Conservation (phyloP, 306 rosid genomes). For the Cucumis sativus region DNA sequence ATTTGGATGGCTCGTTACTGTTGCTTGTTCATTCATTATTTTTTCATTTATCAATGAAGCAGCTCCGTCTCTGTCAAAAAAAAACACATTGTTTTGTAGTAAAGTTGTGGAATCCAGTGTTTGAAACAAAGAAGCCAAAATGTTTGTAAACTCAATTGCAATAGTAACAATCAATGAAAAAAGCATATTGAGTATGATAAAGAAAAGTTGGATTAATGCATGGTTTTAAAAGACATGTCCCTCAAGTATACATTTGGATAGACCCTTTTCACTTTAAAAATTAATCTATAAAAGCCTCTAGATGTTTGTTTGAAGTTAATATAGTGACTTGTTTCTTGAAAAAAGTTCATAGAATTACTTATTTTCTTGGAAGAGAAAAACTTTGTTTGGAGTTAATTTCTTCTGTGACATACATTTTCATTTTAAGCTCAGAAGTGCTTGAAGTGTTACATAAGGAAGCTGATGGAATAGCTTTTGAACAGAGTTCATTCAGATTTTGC, state of each 20-base stretch:
- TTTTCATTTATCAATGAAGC: not conserved
- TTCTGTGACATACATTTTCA: not conserved
- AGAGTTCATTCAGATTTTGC: not conserved
- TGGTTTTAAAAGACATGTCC: not conserved
- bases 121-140: not conserved
- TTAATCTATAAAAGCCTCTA: not conserved
- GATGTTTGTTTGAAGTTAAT: not conserved
- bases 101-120: not conserved
- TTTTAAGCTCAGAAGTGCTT: not conserved
- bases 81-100: not conserved
- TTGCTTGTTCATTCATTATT: not conserved
- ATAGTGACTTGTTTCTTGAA: not conserved
- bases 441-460: not conserved
- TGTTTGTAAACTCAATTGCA: not conserved
- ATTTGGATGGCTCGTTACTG: not conserved
- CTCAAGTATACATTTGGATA: not conserved
- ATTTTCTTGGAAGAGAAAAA: not conserved
- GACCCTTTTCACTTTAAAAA: not conserved
- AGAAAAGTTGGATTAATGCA: not conserved
- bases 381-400: not conserved
- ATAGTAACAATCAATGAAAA: not conserved
- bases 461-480: not conserved
- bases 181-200: not conserved
- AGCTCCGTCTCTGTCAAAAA: too few relatives aligned
- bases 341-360: not conserved